A percentile compares a stretch with the other conserved stretches of the same genome.
These are phyloP conservation scores for Biscogniauxia sp. DNA, from an alignment of 2,329 filamentous ascomycete genomes.

Conservation along the genomic window DNA sequence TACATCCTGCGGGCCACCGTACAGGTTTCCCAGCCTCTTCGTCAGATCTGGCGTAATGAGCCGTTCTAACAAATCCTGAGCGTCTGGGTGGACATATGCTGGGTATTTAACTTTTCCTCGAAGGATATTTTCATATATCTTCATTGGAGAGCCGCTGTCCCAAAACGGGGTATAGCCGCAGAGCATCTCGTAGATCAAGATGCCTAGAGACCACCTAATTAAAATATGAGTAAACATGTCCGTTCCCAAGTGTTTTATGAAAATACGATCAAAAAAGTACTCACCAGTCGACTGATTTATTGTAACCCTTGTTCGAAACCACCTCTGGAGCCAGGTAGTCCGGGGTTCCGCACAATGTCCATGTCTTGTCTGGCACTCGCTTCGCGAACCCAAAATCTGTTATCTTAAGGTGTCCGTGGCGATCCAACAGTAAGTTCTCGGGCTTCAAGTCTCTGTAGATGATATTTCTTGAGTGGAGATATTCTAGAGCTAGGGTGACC, in stretches of 20 bases:
- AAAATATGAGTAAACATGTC: constrained; percentile 6
- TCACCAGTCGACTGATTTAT: constrained; percentile 98
- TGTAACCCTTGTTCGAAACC: constrained; percentile 98
- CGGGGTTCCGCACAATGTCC: constrained; percentile 96
- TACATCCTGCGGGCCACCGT: constrained; percentile 85
- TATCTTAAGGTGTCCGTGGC: constrained; percentile 93
- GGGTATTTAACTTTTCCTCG: constrained; percentile 96
- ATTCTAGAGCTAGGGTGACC: constrained; percentile 92
- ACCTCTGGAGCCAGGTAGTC: constrained; percentile 98
- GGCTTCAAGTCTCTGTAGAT: constrained; percentile 98
- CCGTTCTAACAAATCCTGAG: constrained; percentile 86
- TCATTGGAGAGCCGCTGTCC: constrained; percentile 96
- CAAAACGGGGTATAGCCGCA: constrained; percentile 99
- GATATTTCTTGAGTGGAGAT: constrained; percentile 90
- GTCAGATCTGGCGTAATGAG: constrained; percentile 94
- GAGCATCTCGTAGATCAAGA: constrained; percentile 99
- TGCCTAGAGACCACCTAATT: constrained; percentile 92
- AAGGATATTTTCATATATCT: constrained; percentile 99
- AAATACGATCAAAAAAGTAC: constrained; percentile 34
- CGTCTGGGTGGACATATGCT: constrained; percentile 90
- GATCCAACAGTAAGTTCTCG: constrained; percentile 86
- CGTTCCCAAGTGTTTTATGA: not conserved
- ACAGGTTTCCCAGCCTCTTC: constrained; percentile 91
- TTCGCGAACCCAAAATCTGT: constrained; percentile 99
- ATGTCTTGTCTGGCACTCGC: constrained; percentile 96